Conservation (phyloP, 2,329 filamentous ascomycete species). For the Incumbomyces lentus region DNA sequence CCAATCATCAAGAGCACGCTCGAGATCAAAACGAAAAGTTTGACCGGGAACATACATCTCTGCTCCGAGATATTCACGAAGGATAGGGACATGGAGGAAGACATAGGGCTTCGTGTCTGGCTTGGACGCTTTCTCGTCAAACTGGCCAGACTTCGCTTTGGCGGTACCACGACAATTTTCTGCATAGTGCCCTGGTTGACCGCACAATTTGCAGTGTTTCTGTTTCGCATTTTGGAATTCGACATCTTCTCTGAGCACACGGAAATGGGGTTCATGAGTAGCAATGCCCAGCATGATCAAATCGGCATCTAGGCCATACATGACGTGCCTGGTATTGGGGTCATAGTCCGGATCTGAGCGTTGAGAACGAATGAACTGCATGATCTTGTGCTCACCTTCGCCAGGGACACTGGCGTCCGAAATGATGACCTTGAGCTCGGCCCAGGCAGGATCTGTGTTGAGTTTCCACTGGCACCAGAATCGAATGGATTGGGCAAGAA, state of each 20-base stretch:
- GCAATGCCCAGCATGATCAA: conserved; percentile 96
- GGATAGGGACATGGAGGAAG: conserved; percentile 86
- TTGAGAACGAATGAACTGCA: conserved; percentile 94
- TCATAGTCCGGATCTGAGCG: conserved; percentile 82
- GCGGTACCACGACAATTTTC: conserved; percentile 70
- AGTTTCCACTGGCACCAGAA: conserved; percentile 98
- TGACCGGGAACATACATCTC: conserved; percentile 77
- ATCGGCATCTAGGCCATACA: conserved; percentile 95
- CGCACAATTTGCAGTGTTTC: conserved; percentile 76
- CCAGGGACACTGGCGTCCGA: conserved; percentile 96
- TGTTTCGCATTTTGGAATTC: conserved; percentile 81
- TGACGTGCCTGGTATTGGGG: conserved; percentile 94
- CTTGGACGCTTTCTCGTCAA: conserved; percentile 68
- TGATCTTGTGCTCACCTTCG: conserved; percentile 98
- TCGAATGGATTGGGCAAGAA: conserved; percentile 75
- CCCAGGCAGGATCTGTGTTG: conserved; percentile 93
- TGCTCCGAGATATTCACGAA: conserved; percentile 85
- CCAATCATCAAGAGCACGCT: conserved; percentile 93
- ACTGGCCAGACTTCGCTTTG: conserved; percentile 68
- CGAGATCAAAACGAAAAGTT: conserved; percentile 82
- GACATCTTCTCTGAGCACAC: conserved; percentile 91
- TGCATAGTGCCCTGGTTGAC: conserved; percentile 83
- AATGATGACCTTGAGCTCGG: conserved; percentile 92
- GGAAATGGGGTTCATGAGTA: conserved; percentile 95
- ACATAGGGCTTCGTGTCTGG: conserved; percentile 81